Conservation (phyloP, 257 asterid species). For the Coffea eugenioides region DNA sequence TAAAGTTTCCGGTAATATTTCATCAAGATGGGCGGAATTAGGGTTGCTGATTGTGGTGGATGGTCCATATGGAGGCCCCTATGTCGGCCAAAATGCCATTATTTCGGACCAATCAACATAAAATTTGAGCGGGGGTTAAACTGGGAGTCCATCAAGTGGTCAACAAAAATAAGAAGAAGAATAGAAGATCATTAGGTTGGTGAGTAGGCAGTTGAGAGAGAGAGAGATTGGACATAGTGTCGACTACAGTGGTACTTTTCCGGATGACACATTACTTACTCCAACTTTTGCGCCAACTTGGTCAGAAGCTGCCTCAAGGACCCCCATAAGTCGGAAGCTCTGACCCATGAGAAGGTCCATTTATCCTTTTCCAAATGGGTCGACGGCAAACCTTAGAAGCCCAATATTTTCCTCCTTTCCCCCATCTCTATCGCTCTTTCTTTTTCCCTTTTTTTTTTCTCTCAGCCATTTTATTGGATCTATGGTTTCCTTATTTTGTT, state of each 20-base stretch:
- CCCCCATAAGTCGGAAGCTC: constrained; percentile 67
- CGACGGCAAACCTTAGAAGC: constrained; percentile 74
- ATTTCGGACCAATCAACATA: too few relatives aligned
- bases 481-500: too few relatives aligned
- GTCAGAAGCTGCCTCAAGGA: constrained; percentile 91
- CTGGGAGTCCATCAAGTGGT: too few relatives aligned
- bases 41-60: background rate
- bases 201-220: background rate
- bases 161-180: too few relatives aligned
- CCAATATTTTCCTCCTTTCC: constrained; percentile 38
- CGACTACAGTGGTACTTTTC: constrained; percentile 48
- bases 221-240: constrained; percentile 22
- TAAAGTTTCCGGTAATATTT: background rate
- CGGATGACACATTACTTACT: constrained; percentile 88
- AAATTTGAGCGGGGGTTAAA: too few relatives aligned
- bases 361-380: constrained; percentile 68
- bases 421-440: background rate
- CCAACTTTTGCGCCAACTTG: constrained; percentile 76
- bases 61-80: background rate
- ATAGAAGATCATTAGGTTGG: background rate
- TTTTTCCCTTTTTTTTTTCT: too few relatives aligned
- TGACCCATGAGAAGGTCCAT: constrained; percentile 87
- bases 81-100: too few relatives aligned
- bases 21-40: background rate
- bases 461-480: too few relatives aligned